Conservation (phyloP, 2,329 filamentous ascomycete genomes). For the Calonectria naviculata region DNA sequence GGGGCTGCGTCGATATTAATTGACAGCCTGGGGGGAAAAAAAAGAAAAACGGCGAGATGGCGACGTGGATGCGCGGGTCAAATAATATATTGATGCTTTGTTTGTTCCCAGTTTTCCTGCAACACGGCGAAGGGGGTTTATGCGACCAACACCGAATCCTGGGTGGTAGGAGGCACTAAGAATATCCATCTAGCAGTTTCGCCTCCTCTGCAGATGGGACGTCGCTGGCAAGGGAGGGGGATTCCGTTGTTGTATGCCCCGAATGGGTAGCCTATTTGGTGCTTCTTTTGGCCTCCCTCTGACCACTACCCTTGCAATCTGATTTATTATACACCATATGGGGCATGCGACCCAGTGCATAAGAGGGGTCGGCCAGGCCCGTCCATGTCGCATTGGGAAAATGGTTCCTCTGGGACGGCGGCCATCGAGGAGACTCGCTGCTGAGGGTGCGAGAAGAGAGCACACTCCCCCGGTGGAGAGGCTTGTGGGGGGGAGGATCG, state of each 20-base stretch:
- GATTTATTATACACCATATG: background rate
- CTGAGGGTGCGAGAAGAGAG: background rate
- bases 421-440: background rate
- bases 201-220: slow-evolving; percentile 8
- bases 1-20: slow-evolving; percentile 4
- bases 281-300: background rate
- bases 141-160: background rate
- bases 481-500: slow-evolving; percentile 14
- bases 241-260: background rate
- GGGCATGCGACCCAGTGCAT: background rate
- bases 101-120: slow-evolving; percentile 21
- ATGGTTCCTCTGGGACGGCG: background rate
- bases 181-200: slow-evolving; percentile 17
- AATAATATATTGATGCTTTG: slow-evolving; percentile 13
- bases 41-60: background rate
- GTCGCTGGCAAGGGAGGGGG: slow-evolving; percentile 13
- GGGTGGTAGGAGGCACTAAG: slow-evolving; percentile 2
- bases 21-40: slow-evolving; percentile 2
- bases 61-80: background rate
- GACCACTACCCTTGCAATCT: background rate
- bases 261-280: background rate
- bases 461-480: background rate
- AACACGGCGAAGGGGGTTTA: slow-evolving; percentile 7
- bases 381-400: slow-evolving; percentile 7
- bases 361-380: background rate